A percentile compares a stretch with the other conserved stretches of the same genome.
Conservation (phyloP, 2,329 filamentous ascomycete species). For the Intubia oerlemansii region DNA sequence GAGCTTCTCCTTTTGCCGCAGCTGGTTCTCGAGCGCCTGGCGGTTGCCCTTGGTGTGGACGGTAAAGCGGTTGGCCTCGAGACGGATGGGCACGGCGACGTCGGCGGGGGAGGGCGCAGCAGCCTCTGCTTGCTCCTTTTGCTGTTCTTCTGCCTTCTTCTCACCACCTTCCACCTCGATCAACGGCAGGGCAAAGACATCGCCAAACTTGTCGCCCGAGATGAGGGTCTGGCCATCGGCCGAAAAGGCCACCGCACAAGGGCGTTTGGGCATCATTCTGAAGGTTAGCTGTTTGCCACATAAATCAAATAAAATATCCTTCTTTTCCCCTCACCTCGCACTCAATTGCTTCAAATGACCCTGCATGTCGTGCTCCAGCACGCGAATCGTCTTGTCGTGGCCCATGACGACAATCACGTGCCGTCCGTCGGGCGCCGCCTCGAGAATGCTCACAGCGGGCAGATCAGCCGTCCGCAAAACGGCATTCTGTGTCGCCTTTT, state of each 20-base stretch:
- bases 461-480: slow-evolving; percentile 20
- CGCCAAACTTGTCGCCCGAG: slow-evolving; percentile 86
- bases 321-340: too few relatives aligned
- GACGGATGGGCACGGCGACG: slow-evolving; percentile 20
- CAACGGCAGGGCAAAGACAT: slow-evolving; percentile 77
- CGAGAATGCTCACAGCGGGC: slow-evolving; percentile 48
- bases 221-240: slow-evolving; percentile 53
- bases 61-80: slow-evolving; percentile 30
- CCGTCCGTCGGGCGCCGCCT: slow-evolving; percentile 37
- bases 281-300: too few relatives aligned
- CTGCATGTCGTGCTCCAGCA: slow-evolving; percentile 45
- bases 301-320: too few relatives aligned
- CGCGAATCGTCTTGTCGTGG: slow-evolving; percentile 82
- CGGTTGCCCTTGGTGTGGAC: slow-evolving; percentile 45
- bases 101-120: background rate
- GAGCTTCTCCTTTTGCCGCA: slow-evolving; percentile 19
- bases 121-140: background rate
- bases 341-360: slow-evolving; percentile 46
- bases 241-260: slow-evolving; percentile 53
- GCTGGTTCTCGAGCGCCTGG: slow-evolving; percentile 36
- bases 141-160: background rate
- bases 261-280: slow-evolving; percentile 75
- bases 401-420: slow-evolving; percentile 61
- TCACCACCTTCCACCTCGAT: slow-evolving; percentile 14
- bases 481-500: too few relatives aligned